Evolutionary conservation across 148 eudicot genomes (phyloP).

Genomic region (Rhododendron kiyosumense): DNA sequence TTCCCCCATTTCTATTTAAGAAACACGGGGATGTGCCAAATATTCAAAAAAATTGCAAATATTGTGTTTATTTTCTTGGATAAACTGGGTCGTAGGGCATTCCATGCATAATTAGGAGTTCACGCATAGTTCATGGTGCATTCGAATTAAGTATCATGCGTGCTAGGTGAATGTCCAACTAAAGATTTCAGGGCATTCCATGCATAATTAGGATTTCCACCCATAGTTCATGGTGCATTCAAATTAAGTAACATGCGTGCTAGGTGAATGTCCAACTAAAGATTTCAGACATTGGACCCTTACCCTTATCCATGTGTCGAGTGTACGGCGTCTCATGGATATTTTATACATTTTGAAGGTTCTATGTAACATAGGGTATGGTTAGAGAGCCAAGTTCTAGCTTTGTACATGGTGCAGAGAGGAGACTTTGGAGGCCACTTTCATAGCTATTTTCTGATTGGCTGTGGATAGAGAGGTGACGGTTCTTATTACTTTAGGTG

Average conservation of each 20-base stretch:
- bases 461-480: neutral
- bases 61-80: neutral
- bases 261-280: neutral
- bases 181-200: neutral
- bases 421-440: neutral
- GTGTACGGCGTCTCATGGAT: neutral
- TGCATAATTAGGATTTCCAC: neutral
- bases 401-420: neutral
- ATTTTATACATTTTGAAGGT: neutral
- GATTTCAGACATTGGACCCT: neutral
- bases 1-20: too few species aligned
- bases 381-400: neutral
- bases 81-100: neutral
- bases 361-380: neutral
- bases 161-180: neutral
- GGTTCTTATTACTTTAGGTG: neutral
- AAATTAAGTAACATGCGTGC: neutral
- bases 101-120: neutral
- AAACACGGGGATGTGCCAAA: too few species aligned
- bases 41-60: neutral
- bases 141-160: neutral
- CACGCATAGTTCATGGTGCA: neutral
- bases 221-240: neutral
- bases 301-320: neutral
- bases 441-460: neutral